Conservation (phyloP, 164 flowering plant genomes). For the Buxus sempervirens region DNA sequence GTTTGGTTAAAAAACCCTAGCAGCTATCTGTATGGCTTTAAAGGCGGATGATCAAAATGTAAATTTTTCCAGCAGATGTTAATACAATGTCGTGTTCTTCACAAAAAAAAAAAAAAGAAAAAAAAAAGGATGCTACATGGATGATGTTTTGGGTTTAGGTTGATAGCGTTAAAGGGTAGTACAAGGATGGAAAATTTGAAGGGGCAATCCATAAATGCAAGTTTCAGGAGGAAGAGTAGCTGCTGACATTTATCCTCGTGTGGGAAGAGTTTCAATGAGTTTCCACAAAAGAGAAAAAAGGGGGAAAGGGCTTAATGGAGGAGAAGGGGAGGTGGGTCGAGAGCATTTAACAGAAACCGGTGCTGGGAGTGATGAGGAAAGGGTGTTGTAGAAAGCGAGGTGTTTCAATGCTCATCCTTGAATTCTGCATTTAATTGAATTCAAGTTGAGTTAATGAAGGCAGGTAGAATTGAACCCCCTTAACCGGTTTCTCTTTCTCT, state of each 20-base stretch:
- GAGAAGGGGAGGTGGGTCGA: slow-evolving; percentile 25
- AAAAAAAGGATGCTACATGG: too few species aligned
- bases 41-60: too few species aligned
- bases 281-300: not conserved
- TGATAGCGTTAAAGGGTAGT: not conserved
- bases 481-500: not conserved
- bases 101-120: too few species aligned
- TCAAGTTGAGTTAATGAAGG: slow-evolving; percentile 37
- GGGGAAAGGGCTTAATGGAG: not conserved
- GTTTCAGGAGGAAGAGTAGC: not conserved
- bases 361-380: slow-evolving; percentile 22
- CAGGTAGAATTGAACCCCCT: slow-evolving; percentile 24
- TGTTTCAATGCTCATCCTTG: slow-evolving; percentile 26
- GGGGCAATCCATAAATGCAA: not conserved
- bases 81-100: too few species aligned
- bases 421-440: slow-evolving; percentile 44
- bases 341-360: slow-evolving; percentile 29
- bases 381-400: slow-evolving; percentile 14
- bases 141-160: too few species aligned
- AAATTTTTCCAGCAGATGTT: too few species aligned
- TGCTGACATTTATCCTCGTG: not conserved
- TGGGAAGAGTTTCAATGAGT: not conserved
- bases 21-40: too few species aligned
- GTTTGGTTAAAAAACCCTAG: too few species aligned
- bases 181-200: not conserved